phyloP scores from a whole-genome alignment of 164 flowering plant species.

The Brasenia schreberi region DNA sequence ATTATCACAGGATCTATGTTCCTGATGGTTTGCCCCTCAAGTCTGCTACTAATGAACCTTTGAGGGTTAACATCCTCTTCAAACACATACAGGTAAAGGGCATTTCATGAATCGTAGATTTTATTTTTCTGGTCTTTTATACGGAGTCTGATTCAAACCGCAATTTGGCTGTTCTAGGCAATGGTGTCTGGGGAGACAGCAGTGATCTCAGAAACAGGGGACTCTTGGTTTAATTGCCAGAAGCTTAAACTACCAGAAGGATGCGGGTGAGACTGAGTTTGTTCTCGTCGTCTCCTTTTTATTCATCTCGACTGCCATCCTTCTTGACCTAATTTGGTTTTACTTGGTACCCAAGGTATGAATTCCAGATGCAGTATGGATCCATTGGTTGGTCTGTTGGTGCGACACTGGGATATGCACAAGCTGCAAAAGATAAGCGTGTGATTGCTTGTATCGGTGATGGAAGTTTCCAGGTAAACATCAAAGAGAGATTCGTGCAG shows the following conservation, averaged over 20 bases:
- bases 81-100: slow-evolving; percentile 29
- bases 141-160: too few species aligned
- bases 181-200: slow-evolving; percentile 52
- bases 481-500: too few species aligned
- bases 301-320: too few species aligned
- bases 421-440: slow-evolving; percentile 60
- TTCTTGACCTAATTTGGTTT: too few species aligned
- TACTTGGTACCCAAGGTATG: not conserved
- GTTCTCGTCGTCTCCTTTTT: too few species aligned
- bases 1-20: slow-evolving; percentile 56
- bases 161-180: slow-evolving; percentile 16
- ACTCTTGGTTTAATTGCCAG: slow-evolving; percentile 89
- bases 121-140: too few species aligned
- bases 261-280: slow-evolving; percentile 41
- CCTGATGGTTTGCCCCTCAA: slow-evolving; percentile 56
- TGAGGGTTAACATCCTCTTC: slow-evolving; percentile 73
- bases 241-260: slow-evolving; percentile 64
- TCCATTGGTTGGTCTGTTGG: slow-evolving; percentile 85
- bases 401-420: slow-evolving; percentile 89
- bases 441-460: slow-evolving; percentile 82
- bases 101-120: too few species aligned
- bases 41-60: slow-evolving; percentile 36
- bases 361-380: slow-evolving; percentile 1
- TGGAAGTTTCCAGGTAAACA: slow-evolving; percentile 59
- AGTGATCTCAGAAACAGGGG: slow-evolving; percentile 89